Evolutionary conservation across 2,329 filamentous ascomycete genomes (phyloP).

Genomic region (Ascochyta clinopodiicola): DNA sequence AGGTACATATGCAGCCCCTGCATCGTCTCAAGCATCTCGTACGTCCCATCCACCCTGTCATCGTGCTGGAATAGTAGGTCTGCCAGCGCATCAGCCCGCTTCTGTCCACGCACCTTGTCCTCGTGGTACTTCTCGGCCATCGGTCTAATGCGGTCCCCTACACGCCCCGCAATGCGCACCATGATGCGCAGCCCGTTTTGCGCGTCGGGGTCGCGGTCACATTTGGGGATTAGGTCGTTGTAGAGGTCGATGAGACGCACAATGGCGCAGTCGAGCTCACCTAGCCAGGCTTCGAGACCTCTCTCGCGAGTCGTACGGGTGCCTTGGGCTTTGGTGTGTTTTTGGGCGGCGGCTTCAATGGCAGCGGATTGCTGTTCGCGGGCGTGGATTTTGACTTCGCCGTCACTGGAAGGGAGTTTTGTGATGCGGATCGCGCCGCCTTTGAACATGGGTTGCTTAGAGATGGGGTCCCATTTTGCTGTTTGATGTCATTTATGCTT

Average conservation of each 20-base stretch:
- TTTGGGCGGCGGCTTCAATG: neutral
- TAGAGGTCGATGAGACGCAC: neutral
- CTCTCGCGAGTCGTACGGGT: neutral
- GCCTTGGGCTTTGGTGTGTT: constrained; percentile 1
- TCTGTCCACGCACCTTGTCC: constrained; percentile 2
- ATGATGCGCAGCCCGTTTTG: constrained; percentile 10
- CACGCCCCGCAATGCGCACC: neutral
- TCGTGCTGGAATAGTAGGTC: constrained; percentile 7
- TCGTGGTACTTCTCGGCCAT: constrained; percentile 12
- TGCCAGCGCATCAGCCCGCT: constrained; percentile 3
- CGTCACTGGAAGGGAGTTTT: constrained; percentile 5
- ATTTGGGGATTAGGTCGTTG: neutral
- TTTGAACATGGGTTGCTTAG: constrained; percentile 16
- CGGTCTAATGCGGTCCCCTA: constrained; percentile 6
- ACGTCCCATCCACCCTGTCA: constrained; percentile 4
- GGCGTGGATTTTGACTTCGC: constrained; percentile 11
- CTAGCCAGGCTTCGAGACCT: constrained; percentile 6
- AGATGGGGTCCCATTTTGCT: constrained; percentile 17
- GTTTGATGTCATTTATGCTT: neutral
- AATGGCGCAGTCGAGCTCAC: constrained; percentile 10
- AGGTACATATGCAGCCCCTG: constrained; percentile 8
- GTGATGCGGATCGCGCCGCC: constrained; percentile 13
- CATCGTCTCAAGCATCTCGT: constrained; percentile 13
- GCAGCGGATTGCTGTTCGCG: constrained; percentile 9
- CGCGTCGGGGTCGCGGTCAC: constrained; percentile 6